Evolutionary conservation across 768 basidiomycete species (phyloP).

Genomic region (Termitomyces eurrhizus): DNA sequence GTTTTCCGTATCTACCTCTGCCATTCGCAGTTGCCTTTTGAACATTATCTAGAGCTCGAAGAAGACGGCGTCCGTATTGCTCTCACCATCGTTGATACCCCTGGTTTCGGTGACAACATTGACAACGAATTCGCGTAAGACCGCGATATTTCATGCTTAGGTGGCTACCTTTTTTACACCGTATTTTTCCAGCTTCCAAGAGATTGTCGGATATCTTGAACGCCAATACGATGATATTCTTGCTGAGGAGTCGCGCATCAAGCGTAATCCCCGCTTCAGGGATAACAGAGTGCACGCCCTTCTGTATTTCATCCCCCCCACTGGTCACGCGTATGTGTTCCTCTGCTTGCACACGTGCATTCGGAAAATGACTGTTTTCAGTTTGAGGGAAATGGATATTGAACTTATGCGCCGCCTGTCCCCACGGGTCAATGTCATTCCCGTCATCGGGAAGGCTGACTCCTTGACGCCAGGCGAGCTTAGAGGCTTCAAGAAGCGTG

Average conservation of each 20-base stretch:
- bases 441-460: conserved; percentile 96
- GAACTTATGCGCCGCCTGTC: conserved; percentile 98
- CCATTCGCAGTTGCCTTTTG: conserved; percentile 3
- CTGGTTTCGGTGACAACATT: conserved; percentile 98
- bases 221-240: conserved; percentile 99
- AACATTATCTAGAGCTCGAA: conserved; percentile 70
- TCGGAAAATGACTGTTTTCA: conserved; percentile 23
- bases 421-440: conserved; percentile 97
- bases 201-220: conserved; percentile 95
- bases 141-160: conserved; percentile 1
- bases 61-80: conserved; percentile 98
- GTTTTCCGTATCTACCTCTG: conserved; percentile 23
- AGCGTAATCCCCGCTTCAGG: conserved; percentile 98
- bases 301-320: conserved; percentile 97
- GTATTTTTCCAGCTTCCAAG: conserved; percentile 69
- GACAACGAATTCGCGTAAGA: conserved; percentile 98
- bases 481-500: conserved; percentile 93
- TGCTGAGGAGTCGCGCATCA: conserved; percentile 97
- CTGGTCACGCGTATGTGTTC: conserved; percentile 85
- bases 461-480: conserved; percentile 91
- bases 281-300: conserved; percentile 97
- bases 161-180: conserved; percentile 3
- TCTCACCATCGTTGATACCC: conserved; percentile 96
- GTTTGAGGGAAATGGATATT: conserved; percentile 96
- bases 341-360: neutral